phyloP scores from a whole-genome alignment of 306 rosid species.

The Nissolia schottii region DNA sequence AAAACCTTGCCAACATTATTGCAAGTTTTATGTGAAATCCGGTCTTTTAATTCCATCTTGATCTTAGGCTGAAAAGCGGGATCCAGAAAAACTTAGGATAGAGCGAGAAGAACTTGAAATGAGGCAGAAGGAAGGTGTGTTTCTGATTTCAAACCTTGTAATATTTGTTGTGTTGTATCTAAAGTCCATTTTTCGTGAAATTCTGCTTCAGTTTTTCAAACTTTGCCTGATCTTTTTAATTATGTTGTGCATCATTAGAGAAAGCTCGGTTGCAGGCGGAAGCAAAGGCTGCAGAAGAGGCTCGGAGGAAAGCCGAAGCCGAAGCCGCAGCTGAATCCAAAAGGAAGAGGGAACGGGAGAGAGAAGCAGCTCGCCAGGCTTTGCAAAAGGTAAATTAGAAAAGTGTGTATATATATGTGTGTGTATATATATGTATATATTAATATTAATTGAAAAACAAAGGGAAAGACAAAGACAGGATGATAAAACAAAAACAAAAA shows the following conservation, averaged over 20 bases:
- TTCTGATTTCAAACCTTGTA: not conserved
- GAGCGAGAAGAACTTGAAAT: slow-evolving; percentile 94
- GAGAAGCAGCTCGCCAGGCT: slow-evolving; percentile 95
- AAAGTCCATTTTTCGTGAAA: not conserved
- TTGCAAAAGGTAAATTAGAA: slow-evolving; percentile 59
- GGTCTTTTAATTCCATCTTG: slow-evolving; percentile 17
- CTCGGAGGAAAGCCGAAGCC: slow-evolving; percentile 70
- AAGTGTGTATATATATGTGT: too few relatives aligned
- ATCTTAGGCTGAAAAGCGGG: slow-evolving; percentile 77
- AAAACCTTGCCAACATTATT: not conserved
- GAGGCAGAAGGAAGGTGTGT: slow-evolving; percentile 73
- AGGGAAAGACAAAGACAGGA: not conserved
- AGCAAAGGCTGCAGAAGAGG: slow-evolving; percentile 95
- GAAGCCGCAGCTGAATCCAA: slow-evolving; percentile 80
- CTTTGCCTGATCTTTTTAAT: not conserved
- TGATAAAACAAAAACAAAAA: not conserved
- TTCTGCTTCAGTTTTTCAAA: not conserved
- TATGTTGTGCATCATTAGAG: slow-evolving; percentile 39
- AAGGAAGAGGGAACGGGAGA: slow-evolving; percentile 75
- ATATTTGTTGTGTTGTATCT: not conserved
- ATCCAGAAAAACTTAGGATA: slow-evolving; percentile 76
- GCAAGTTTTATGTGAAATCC: not conserved
- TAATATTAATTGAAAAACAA: not conserved
- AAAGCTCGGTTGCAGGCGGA: slow-evolving; percentile 93
- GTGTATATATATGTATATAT: too few relatives aligned